Evolutionary conservation across 495 filamentous ascomycete genomes (phyloP).

Genomic region (Clohesyomyces aquaticus): DNA sequence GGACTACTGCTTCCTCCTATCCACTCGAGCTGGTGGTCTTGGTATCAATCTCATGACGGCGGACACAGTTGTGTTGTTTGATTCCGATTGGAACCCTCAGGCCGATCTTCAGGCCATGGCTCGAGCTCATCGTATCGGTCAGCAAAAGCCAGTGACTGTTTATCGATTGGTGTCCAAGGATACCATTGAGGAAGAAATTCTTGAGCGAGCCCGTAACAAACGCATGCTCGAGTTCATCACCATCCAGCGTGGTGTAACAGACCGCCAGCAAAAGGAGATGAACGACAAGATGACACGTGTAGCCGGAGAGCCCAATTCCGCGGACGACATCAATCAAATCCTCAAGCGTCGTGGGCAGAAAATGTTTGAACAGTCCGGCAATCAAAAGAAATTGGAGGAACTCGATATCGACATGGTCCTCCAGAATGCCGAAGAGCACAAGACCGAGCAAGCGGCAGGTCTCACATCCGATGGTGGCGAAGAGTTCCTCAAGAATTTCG

Average conservation of each 20-base stretch:
- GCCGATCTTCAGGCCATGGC: constrained; percentile 99
- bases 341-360: constrained; percentile 91
- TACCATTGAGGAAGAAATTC: constrained; percentile 96
- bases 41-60: constrained; percentile 99
- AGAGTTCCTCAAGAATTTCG: constrained; percentile 87
- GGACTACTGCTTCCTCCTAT: constrained; percentile 95
- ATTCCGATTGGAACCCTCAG: constrained; percentile 99
- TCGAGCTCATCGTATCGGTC: constrained; percentile 93
- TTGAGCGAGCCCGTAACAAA: constrained; percentile 95
- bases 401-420: constrained; percentile 98
- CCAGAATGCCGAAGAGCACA: constrained; percentile 91
- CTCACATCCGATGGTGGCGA: constrained; percentile 90
- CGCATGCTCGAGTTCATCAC: constrained; percentile 98
- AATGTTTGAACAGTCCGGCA: constrained; percentile 96
- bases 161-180: constrained; percentile 96
- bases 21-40: constrained; percentile 91
- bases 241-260: constrained; percentile 94
- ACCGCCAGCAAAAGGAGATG: constrained; percentile 74
- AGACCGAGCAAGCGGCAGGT: constrained; percentile 86
- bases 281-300: constrained; percentile 68
- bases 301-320: constrained; percentile 74
- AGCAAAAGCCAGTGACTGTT: constrained; percentile 92
- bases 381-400: constrained; percentile 94
- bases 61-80: constrained; percentile 96
- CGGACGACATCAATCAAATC: constrained; percentile 89